phyloP scores from a whole-genome alignment of 129 eudicot species.

The Pseudognaphalium luteoalbum region DNA sequence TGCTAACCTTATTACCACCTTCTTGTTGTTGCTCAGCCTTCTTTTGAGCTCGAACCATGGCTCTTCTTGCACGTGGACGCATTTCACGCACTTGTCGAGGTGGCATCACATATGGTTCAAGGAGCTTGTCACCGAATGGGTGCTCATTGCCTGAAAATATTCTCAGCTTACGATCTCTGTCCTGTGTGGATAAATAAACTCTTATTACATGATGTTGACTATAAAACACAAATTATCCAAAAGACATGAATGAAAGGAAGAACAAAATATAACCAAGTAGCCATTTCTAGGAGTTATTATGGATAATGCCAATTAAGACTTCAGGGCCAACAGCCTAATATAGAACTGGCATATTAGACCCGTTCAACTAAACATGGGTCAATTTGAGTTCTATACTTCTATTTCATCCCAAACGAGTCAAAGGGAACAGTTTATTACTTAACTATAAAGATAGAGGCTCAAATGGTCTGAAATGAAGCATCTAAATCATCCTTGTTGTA shows the following conservation, averaged over 20 bases:
- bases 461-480: background rate
- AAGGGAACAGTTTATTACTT: background rate
- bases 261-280: background rate
- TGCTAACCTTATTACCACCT: conserved; percentile 43
- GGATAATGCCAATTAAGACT: background rate
- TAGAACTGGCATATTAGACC: background rate
- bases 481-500: background rate
- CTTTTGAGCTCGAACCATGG: conserved; percentile 81
- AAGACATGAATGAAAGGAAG: background rate
- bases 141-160: conserved; percentile 78
- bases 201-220: background rate
- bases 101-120: conserved; percentile 78
- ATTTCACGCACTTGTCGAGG: conserved; percentile 86
- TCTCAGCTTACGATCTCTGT: conserved; percentile 87
- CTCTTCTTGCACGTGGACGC: conserved; percentile 90
- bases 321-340: background rate
- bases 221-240: background rate
- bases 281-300: background rate
- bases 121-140: conserved; percentile 78
- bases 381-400: background rate
- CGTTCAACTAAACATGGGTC: background rate
- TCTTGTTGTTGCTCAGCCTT: conserved; percentile 70
- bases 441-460: background rate
- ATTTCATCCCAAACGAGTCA: background rate
- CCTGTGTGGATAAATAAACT: conserved; percentile 41